Base-by-base conservation (phyloP, 495 filamentous ascomycete genomes). In the Beverwykella pulmonaria region DNA sequence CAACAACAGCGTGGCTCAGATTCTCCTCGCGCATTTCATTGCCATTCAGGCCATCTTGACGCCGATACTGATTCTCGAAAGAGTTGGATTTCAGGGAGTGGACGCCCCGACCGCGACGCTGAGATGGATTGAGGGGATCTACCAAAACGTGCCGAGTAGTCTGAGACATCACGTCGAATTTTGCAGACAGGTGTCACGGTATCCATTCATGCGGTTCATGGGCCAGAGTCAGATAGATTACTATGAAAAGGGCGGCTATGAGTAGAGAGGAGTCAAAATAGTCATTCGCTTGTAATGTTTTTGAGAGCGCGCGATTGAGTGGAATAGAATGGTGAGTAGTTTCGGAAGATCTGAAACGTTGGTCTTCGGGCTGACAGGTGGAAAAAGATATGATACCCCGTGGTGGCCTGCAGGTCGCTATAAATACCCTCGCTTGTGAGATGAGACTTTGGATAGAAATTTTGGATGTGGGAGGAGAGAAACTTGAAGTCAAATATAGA, bases 21-120 rank as follows among this genome's bases (percentile, higher is more conserved):
- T 87, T n/a, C 71, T 89, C 8, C 79, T 82, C 15, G 65, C 83
- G 36, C 86, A 88, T 76, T 87, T 84, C 76, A 80, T 87, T 44
- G 78, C 83, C 8, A 55, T 87, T 19, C 82, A 85, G 73, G 76
- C 82, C 55, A 80, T 87, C 71, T 82, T 87, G 81, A 79, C 77
- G 4, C 79, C 78, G 1, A 72, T 72, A 15, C 32, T 72, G 41
- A 54, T 58, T 3, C 57, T 69, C n/a, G 70, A 72, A 47, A 46
- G 70, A 46, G 60, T 67, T 19, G 67, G 70, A 8, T 72, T 72
- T 36, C 56, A 66, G 63, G 70, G 70, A 4, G 53, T 72, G 12
- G 53, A 72, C 30, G 70, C 70, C 1, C 70, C 70, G 36, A 66
- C 70, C 12, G 57, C 70, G 0, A 22, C 61, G 7, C 32, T 72